phyloP scores from a whole-genome alignment of 2,329 filamentous ascomycete species.

The Penicillium sp. region DNA sequence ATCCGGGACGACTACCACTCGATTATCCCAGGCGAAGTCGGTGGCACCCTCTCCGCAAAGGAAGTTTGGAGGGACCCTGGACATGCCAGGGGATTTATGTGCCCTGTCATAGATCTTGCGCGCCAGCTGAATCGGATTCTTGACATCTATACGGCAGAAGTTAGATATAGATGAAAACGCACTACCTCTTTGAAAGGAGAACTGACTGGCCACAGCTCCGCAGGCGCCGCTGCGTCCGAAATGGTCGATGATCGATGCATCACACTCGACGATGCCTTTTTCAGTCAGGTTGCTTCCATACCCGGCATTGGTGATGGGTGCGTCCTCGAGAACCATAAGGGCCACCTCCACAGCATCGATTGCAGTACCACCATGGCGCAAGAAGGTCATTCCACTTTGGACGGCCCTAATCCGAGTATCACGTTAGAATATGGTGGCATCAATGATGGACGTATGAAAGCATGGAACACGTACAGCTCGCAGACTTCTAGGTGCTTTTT shows the following conservation, averaged over 20 bases:
- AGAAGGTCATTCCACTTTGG: constrained; percentile 74
- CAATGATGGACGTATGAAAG: constrained; percentile 1
- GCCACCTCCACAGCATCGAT: constrained; percentile 88
- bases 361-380: constrained; percentile 74
- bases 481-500: constrained; percentile 79
- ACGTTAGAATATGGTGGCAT: not conserved
- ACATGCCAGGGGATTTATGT: constrained; percentile 72
- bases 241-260: constrained; percentile 91
- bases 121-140: constrained; percentile 86
- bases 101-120: constrained; percentile 77
- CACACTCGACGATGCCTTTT: constrained; percentile 87
- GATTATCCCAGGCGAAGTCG: constrained; percentile 78
- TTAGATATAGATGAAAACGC: constrained; percentile 5
- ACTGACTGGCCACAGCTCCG: constrained; percentile 81
- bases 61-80: constrained; percentile 87
- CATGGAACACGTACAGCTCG: constrained; percentile 65
- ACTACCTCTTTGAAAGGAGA: constrained; percentile 20
- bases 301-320: constrained; percentile 93
- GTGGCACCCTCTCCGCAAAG: constrained; percentile 82
- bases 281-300: constrained; percentile 93
- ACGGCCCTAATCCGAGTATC: constrained; percentile 61
- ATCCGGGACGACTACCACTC: constrained; percentile 69
- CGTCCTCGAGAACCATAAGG: constrained; percentile 82
- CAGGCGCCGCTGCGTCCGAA: constrained; percentile 87
- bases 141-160: constrained; percentile 54